These are phyloP conservation scores for Umbelopsis sp. DNA, from an alignment of 192 early-diverging fungal species.

Conservation along the genomic window DNA sequence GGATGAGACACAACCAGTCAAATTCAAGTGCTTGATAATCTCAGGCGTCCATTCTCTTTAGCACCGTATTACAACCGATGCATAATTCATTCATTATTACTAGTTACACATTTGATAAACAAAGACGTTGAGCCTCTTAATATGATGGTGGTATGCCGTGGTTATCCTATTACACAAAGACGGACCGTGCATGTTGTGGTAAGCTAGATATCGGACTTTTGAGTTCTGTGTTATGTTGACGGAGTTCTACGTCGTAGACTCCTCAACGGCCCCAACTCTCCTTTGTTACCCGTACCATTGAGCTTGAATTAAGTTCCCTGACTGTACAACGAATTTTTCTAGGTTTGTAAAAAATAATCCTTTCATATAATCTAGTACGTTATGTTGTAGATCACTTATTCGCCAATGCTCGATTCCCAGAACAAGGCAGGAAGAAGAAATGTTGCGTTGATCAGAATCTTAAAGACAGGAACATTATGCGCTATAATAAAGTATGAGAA, in stretches of 20 bases:
- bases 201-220: background rate
- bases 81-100: background rate
- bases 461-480: no score
- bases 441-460: no score
- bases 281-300: background rate
- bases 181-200: background rate
- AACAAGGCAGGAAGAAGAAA: no score
- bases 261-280: background rate
- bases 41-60: background rate
- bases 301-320: background rate
- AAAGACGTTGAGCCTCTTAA: background rate
- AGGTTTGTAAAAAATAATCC: no score
- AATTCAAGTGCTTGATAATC: background rate
- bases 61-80: background rate
- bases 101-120: background rate
- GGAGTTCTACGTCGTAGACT: background rate
- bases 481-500: no score
- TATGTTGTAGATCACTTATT: no score
- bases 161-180: background rate
- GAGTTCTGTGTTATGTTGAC: background rate
- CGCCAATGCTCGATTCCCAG: no score
- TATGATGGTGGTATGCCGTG: background rate
- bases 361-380: no score
- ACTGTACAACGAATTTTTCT: background rate
- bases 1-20: constrained; percentile 8